Evolutionary conservation across 1,284 basidiomycete genomes (phyloP), one percentile per base, ranked within the genome.

Genomic region (Leccinum colubrinum): DNA sequence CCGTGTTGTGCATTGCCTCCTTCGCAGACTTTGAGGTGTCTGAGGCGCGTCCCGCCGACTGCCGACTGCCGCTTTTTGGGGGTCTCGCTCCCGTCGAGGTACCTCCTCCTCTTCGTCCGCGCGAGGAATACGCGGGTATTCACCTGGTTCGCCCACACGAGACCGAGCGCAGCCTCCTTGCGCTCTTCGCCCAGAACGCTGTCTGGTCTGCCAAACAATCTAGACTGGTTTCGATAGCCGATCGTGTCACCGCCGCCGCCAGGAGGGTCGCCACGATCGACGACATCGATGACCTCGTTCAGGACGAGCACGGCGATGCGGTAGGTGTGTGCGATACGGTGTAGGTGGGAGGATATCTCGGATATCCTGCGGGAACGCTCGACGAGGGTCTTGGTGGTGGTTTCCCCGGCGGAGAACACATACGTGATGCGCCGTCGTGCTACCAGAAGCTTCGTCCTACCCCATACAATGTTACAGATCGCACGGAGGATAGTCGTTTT

Each of bases 141-240:
- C 62, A 97, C 80, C 64, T 92, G 89, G 73, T 96, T 96, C 8
- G 94, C 90, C 95, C 95, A 98, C 2, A 88, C 87, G 56, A 96
- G 85, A 0, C 95, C 95, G 2, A 98, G 77, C 43, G 85, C 85
- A 0, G 91, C 94, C 75, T 95, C 91, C 70, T 94, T 93, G 60
- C 73, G 76, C 61, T 79, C 76, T 69, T 89, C 86, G 50, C 82
- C 80, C 50, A 81, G 78, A 39, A 84, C 68, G 60, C 78, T 83
- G 62, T 86, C 81, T 7, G 83, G 83, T 39, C 88, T 83, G 39
- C 83, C 84, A 72, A 97, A 96, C 83, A 88, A 88, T 5, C 84
- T 82, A 1, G 87, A 82, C 70, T 97, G 94, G 30, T 86, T 83
- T 3, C 83, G 80, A 73, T 96, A 97, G 68, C 48, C 64, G 55